These are phyloP conservation scores for Maudiozyma barnettii DNA, from an alignment of 805 yeast genomes.

Conservation along the genomic window DNA sequence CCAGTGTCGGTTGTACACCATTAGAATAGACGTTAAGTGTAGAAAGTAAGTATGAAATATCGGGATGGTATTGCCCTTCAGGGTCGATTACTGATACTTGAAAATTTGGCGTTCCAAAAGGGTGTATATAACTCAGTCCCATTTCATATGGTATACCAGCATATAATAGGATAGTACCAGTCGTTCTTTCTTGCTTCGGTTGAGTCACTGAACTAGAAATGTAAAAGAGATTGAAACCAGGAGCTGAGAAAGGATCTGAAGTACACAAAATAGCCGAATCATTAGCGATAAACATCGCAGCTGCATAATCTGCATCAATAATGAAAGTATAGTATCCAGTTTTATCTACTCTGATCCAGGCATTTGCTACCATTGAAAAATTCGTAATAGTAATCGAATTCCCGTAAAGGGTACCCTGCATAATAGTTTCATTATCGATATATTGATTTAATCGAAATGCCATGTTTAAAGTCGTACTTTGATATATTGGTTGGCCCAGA, in stretches of 20 bases:
- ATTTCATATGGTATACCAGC: not conserved
- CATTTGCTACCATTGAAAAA: not conserved
- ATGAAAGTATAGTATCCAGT: not conserved
- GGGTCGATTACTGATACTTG: not conserved
- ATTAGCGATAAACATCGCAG: not conserved
- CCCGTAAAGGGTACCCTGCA: not conserved
- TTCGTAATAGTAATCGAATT: not conserved
- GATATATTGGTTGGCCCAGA: too few species aligned
- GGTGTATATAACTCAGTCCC: not conserved
- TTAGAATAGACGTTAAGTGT: not conserved
- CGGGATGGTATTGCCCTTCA: not conserved
- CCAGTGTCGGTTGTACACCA: not conserved
- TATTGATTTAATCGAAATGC: too few species aligned
- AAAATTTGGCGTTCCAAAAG: not conserved
- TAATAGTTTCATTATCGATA: not conserved
- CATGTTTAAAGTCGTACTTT: too few species aligned
- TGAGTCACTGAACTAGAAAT: not conserved
- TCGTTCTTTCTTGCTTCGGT: not conserved
- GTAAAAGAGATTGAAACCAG: too few species aligned
- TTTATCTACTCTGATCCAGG: not conserved
- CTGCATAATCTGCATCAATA: not conserved
- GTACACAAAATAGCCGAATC: too few species aligned
- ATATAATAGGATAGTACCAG: not conserved
- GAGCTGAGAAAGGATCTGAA: too few species aligned
- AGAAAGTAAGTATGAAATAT: not conserved